Evolutionary conservation across 2,329 filamentous ascomycete genomes (phyloP).

Genomic region (Colletotrichum tabaci): DNA sequence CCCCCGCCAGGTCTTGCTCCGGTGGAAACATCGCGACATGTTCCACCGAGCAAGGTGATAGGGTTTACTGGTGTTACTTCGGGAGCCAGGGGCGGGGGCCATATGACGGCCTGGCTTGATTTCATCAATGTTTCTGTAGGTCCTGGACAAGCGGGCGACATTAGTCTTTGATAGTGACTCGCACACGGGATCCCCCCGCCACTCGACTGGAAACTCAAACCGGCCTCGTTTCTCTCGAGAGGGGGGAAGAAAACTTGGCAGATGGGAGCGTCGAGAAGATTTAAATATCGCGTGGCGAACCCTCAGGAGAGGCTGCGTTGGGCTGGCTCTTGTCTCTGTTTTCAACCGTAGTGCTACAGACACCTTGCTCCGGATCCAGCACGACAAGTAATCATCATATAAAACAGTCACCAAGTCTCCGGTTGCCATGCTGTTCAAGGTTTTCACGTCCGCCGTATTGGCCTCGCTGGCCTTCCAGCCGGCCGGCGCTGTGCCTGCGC

Average conservation of each 20-base stretch:
- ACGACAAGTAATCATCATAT: not conserved
- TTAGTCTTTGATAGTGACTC: conserved; percentile 11
- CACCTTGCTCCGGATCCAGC: not conserved
- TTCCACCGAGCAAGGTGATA: not conserved
- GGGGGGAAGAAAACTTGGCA: not conserved
- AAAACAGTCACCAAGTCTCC: not conserved
- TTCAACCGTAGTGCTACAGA: not conserved
- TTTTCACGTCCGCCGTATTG: conserved; percentile 13
- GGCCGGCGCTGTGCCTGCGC: conserved; percentile 1
- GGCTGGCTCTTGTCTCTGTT: not conserved
- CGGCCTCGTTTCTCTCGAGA: not conserved
- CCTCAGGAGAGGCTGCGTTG: not conserved
- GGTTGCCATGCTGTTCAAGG: conserved; percentile 21
- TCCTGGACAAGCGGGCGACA: not conserved
- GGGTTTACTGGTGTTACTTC: conserved; percentile 9
- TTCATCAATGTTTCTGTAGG: conserved; percentile 14
- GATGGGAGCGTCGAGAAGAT: not conserved
- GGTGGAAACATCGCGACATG: not conserved
- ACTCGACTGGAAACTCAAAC: conserved; percentile 4
- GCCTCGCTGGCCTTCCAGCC: conserved; percentile 14
- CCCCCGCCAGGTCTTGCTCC: not conserved
- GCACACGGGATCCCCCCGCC: conserved; percentile 4
- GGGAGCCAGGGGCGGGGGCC: not conserved
- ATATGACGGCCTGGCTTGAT: conserved; percentile 6
- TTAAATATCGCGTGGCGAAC: not conserved